These are phyloP conservation scores for Lactarius psammicola DNA, from an alignment of 768 basidiomycete species.

Conservation along the genomic window DNA sequence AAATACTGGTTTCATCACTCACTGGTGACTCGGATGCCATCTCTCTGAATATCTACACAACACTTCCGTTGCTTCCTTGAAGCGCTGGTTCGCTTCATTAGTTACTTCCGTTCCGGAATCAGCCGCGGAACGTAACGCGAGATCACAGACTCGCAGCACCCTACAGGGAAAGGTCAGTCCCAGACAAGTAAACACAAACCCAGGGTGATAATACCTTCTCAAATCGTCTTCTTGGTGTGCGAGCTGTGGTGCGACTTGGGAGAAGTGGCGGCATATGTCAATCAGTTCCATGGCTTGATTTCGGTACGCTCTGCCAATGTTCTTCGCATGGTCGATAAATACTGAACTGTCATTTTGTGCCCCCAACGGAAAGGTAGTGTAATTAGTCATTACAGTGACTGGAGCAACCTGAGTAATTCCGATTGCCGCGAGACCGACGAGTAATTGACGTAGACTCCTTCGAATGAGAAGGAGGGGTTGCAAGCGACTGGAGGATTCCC, in stretches of 20 bases:
- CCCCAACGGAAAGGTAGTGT: background rate
- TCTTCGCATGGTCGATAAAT: background rate
- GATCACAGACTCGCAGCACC: background rate
- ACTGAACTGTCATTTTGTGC: background rate
- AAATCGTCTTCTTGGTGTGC: background rate
- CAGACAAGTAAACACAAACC: background rate
- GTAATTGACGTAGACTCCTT: too few relatives aligned
- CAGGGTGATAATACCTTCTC: background rate
- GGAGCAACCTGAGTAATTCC: too few relatives aligned
- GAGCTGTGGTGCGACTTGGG: background rate
- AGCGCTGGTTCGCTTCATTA: background rate
- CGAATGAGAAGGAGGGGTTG: too few relatives aligned
- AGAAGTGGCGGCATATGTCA: background rate
- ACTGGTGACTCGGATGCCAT: background rate
- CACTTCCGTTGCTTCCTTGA: background rate
- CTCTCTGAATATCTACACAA: background rate
- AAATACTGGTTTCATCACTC: background rate
- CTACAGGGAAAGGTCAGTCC: background rate
- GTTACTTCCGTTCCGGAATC: background rate
- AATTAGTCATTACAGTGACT: background rate
- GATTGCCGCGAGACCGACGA: too few relatives aligned
- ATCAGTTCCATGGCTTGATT: conserved; percentile 7
- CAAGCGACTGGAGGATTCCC: too few relatives aligned
- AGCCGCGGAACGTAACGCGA: background rate
- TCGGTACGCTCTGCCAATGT: background rate